Evolutionary conservation across 2,329 filamentous ascomycete species (phyloP), one percentile per base, ranked within the genome.

Genomic region (Pyricularia sp.): DNA sequence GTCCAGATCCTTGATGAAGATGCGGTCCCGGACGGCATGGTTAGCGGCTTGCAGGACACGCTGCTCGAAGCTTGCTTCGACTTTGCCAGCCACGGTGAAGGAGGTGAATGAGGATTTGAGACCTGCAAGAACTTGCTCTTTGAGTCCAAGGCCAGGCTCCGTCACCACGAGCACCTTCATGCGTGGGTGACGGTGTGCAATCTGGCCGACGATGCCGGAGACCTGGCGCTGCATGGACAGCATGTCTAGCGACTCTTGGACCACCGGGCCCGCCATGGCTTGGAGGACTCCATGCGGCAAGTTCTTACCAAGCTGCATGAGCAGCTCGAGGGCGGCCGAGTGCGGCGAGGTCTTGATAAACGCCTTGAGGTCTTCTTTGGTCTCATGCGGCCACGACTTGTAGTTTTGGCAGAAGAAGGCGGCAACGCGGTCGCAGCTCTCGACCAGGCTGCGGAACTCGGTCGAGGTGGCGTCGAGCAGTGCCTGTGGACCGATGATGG

Each of bases 131-230:
- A 78, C 65, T 30, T 73, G 69, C 55, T 71, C 69, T 0, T 71
- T 71, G 35, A 79, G 66, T 0, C 69, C 69, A n/a, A 70, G 31
- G 1, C 71, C 69, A 0, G 72, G 67, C 7, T 75, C 73, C 0
- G 73, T 73, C 1, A 80, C 65, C 0, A 73, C 73, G 1, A 80
- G 70, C 16, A 78, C 73, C 9, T 74, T 70, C 76, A 79, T 77
- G 3, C 69, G 70, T 0, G 77, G 73, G 57, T 76, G 76, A 12
- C 73, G 72, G 69, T 79, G 77, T 0, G 70, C 66, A 8, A 79
- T 74, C 68, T 79, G 78, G 61, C 69, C 68, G 9, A 73, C 67
- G 12, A 78, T 69, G 1, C 72, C 70, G 6, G 71, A 67, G 4
- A 78, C 31, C 28, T 78, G 75, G 1, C 65, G 64, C 44, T 75